Base-by-base conservation (phyloP, 2,329 filamentous ascomycete species). In the Sclerotinia borealis region DNA sequence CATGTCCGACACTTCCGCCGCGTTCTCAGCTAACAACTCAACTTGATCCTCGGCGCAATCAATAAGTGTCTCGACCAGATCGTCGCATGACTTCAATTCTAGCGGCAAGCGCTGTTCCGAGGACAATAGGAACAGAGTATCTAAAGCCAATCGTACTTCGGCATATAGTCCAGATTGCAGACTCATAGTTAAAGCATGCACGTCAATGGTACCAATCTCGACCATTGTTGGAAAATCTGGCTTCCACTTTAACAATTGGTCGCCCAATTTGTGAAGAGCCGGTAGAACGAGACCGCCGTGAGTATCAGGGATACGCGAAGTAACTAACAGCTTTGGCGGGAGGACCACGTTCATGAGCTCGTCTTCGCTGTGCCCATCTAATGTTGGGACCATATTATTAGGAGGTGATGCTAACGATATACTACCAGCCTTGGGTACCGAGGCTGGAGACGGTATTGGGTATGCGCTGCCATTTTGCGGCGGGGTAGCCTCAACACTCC, bases 41-140 rank as follows among this genome's bases (percentile, higher is more conserved):
- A 93, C 79, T 74, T 97, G 92, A 15, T 93, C 89, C 75, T 97
- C 92, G 1, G 91, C 95, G 73, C 91, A 96, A 69, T 98, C 95
- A 39, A 97, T 80, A 59, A 99, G 77, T 0, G 90, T 89, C 65
- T 98, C 95, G 22, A 96, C 83, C 63, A 99, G 77, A 73, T 98
- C 95, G 63, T 96, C 93, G 72, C 91, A 96, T 61, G 85, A 85
- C 63, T 86, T 81, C 47, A 96, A 78, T 48, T 86, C 82, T 25
- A 88, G 80, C n/a, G 82, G 81, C 29, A 88, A 81, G 5, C 83
- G 80, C 19, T 79, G 78, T 61, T 88, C 85, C 45, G 84, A 84
- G 2, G 90, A 91, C 17, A 78, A 74, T 2, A 81, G 85, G 11
- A 86, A 87, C 41, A 99, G 79, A 0, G 90, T 91, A 75, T 98